phyloP scores from a whole-genome alignment of 2,329 filamentous ascomycete species.

The Penicillium vulpinum region DNA sequence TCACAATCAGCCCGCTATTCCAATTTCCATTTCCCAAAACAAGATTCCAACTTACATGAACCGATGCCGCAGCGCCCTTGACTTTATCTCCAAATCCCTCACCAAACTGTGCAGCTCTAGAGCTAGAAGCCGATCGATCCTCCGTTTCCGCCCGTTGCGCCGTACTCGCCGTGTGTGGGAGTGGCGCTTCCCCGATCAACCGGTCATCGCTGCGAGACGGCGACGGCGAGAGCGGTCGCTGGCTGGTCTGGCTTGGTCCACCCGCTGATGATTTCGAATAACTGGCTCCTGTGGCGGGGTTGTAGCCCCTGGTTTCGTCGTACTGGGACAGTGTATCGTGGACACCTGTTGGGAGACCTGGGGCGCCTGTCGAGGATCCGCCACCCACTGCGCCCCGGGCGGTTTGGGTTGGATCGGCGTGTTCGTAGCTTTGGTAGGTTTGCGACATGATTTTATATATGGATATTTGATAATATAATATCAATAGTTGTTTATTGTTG shows the following conservation, averaged over 20 bases:
- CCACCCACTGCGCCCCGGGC: constrained; percentile 13
- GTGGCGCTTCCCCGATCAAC: constrained; percentile 15
- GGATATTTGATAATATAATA: too few species aligned
- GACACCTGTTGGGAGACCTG: constrained; percentile 22
- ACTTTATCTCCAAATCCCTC: constrained; percentile 27
- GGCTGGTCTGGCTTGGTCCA: constrained; percentile 6
- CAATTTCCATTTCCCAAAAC: neutral
- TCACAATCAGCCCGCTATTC: neutral
- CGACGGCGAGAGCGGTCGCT: constrained; percentile 8
- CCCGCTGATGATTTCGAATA: constrained; percentile 16
- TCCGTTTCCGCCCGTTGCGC: constrained; percentile 15
- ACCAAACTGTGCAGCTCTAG: constrained; percentile 13
- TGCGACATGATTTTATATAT: constrained; percentile 1
- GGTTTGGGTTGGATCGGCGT: constrained; percentile 1
- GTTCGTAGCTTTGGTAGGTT: constrained; percentile 4
- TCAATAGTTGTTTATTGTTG: too few species aligned
- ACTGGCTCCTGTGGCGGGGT: constrained; percentile 28
- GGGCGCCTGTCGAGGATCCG: constrained; percentile 32
- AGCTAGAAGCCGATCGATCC: constrained; percentile 6
- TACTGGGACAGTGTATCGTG: constrained; percentile 20
- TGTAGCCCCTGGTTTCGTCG: constrained; percentile 23
- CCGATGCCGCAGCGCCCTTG: constrained; percentile 31
- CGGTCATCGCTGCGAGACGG: constrained; percentile 20
- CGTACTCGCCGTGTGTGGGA: constrained; percentile 20
- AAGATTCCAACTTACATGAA: constrained; percentile 36